A percentile compares a stretch with the other conserved stretches of the same genome.
Conservation (phyloP, 495 filamentous ascomycete species). For the Aspergillus panamensis region DNA sequence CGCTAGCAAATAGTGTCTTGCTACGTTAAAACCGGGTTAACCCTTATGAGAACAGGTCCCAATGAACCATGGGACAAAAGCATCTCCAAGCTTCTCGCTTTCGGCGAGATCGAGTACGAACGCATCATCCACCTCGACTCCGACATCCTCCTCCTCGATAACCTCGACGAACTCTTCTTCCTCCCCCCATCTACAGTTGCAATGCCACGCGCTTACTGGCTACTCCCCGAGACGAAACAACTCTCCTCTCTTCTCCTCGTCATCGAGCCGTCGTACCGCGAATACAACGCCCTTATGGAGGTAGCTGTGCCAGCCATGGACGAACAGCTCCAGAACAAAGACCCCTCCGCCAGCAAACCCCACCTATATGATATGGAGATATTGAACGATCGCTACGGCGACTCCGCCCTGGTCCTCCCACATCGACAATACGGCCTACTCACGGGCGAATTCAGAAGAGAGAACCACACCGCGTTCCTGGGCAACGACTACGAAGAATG, state of each 20-base stretch:
- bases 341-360: constrained; percentile 19
- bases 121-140: constrained; percentile 69
- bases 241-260: constrained; percentile 64
- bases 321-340: constrained; percentile 35
- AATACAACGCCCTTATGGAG: constrained; percentile 52
- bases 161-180: constrained; percentile 72
- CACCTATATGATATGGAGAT: constrained; percentile 69
- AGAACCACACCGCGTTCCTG: constrained; percentile 59
- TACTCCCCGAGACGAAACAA: constrained; percentile 47
- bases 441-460: constrained; percentile 64
- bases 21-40: neutral
- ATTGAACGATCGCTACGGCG: constrained; percentile 64
- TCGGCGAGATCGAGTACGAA: constrained; percentile 63
- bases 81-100: constrained; percentile 67
- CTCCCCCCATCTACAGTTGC: constrained; percentile 57
- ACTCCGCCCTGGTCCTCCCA: constrained; percentile 67
- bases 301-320: constrained; percentile 25
- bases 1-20: neutral
- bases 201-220: constrained; percentile 73
- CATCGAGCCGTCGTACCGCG: constrained; percentile 55
- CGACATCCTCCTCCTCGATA: constrained; percentile 59
- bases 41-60: constrained; percentile 16
- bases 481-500: constrained; percentile 62
- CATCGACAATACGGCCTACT: constrained; percentile 70
- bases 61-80: constrained; percentile 55